These are phyloP conservation scores for Panicum miliaceum DNA, from an alignment of 176 grass and related monocot species.

Conservation along the genomic window DNA sequence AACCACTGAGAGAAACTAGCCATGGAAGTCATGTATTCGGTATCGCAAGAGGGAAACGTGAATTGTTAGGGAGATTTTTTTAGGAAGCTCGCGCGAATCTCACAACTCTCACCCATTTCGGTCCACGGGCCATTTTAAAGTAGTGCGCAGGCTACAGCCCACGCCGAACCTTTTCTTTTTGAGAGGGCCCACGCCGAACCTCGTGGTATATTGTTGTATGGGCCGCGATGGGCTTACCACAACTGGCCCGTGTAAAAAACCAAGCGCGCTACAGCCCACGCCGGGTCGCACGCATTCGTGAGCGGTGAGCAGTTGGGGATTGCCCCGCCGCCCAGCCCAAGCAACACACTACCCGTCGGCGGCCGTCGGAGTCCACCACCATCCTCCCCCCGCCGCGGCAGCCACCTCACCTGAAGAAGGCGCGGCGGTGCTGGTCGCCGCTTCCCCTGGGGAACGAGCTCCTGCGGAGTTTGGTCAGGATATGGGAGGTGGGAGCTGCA, in stretches of 20 bases:
- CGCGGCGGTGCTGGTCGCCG: background rate
- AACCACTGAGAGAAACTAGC: too few species aligned
- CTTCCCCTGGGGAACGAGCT: background rate
- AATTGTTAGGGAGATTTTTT: too few species aligned
- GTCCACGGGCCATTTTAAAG: too few species aligned
- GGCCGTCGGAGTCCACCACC: background rate
- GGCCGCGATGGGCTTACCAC: background rate
- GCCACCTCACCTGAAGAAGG: background rate
- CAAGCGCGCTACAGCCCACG: background rate
- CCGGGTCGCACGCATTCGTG: background rate
- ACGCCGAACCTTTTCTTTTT: too few species aligned
- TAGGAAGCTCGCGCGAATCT: too few species aligned
- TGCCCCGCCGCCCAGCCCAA: background rate
- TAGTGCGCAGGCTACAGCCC: too few species aligned
- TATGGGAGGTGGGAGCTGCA: slow-evolving; percentile 60
- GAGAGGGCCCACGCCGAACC: too few species aligned
- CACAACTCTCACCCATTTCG: too few species aligned
- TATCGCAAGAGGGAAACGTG: too few species aligned
- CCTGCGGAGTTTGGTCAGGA: background rate
- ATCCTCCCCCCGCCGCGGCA: background rate
- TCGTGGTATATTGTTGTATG: too few species aligned
- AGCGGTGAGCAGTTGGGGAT: too few species aligned
- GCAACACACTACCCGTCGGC: background rate
- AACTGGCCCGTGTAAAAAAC: background rate
- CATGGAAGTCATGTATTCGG: too few species aligned